Conservation (phyloP, 148 eudicot genomes). For the Rhododendron kiyosumense region DNA sequence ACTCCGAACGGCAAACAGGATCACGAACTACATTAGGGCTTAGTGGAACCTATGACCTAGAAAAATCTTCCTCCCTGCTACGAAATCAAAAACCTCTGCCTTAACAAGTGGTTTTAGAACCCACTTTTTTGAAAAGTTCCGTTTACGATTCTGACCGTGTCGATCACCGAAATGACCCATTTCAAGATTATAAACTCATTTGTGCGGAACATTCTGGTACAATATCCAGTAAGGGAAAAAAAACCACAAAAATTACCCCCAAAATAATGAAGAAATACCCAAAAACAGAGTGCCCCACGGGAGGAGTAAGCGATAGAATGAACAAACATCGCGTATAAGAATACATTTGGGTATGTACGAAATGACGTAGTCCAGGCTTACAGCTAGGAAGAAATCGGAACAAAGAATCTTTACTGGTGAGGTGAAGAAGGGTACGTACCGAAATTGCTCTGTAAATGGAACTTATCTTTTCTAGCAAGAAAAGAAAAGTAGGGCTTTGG, state of each 20-base stretch:
- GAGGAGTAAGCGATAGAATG: not conserved
- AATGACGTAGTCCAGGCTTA: not conserved
- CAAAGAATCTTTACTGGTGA: no score
- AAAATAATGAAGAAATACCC: not conserved
- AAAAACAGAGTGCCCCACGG: not conserved
- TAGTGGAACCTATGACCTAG: not conserved
- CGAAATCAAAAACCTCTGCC: not conserved
- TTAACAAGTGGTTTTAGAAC: not conserved
- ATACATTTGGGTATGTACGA: not conserved
- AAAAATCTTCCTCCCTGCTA: not conserved
- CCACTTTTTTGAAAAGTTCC: not conserved
- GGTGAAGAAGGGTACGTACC: not conserved
- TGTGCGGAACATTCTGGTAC: not conserved
- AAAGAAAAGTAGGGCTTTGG: not conserved
- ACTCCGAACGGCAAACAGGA: not conserved
- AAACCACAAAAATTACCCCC: not conserved
- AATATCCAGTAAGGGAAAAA: no score
- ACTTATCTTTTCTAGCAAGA: not conserved
- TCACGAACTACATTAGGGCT: not conserved
- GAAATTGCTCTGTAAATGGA: not conserved
- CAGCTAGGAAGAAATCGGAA: not conserved
- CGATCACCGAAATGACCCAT: not conserved
- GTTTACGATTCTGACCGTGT: not conserved
- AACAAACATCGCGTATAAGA: not conserved
- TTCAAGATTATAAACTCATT: not conserved